Evolutionary conservation across 371 early-diverging fungal genomes (phyloP).

Genomic region (Circinella minor): DNA sequence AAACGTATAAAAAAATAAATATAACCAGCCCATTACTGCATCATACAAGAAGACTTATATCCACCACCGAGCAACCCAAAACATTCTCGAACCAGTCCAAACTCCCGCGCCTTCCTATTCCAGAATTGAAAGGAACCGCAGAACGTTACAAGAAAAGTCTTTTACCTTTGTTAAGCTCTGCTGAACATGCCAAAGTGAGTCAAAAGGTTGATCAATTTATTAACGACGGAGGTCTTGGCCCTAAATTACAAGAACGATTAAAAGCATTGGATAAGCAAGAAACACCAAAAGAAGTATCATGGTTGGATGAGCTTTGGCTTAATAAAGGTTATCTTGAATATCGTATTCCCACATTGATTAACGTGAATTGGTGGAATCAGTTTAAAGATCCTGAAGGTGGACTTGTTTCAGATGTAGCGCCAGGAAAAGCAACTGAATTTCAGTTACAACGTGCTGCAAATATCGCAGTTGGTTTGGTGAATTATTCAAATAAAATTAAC

Average conservation of each 20-base stretch:
- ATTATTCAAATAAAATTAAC: constrained; percentile 78
- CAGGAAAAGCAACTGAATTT: constrained; percentile 66
- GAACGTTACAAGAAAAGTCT: constrained; percentile 73
- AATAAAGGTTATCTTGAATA: constrained; percentile 90
- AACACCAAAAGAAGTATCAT: constrained; percentile 54
- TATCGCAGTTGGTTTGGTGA: constrained; percentile 67
- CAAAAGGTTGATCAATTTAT: constrained; percentile 70
- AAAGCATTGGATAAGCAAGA: constrained; percentile 61
- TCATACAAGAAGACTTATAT: neutral
- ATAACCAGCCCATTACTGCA: neutral
- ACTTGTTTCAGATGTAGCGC: constrained; percentile 38
- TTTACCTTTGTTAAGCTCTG: constrained; percentile 60
- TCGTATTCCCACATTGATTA: constrained; percentile 81
- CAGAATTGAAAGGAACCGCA: constrained; percentile 73
- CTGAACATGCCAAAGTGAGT: constrained; percentile 57
- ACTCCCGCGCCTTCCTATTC: constrained; percentile 86
- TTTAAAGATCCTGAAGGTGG: constrained; percentile 67
- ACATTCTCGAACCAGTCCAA: constrained; percentile 78
- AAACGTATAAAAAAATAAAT: too few relatives aligned
- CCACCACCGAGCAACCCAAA: constrained; percentile 1
- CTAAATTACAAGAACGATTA: constrained; percentile 77
- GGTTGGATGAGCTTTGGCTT: constrained; percentile 92
- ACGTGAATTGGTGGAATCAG: constrained; percentile 89
- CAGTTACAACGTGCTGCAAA: constrained; percentile 85
- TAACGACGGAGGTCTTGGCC: constrained; percentile 58